These are phyloP conservation scores for Pilasporangium apinafurcum DNA, from an alignment of 352 stramenopile genomes.

Conservation along the genomic window DNA sequence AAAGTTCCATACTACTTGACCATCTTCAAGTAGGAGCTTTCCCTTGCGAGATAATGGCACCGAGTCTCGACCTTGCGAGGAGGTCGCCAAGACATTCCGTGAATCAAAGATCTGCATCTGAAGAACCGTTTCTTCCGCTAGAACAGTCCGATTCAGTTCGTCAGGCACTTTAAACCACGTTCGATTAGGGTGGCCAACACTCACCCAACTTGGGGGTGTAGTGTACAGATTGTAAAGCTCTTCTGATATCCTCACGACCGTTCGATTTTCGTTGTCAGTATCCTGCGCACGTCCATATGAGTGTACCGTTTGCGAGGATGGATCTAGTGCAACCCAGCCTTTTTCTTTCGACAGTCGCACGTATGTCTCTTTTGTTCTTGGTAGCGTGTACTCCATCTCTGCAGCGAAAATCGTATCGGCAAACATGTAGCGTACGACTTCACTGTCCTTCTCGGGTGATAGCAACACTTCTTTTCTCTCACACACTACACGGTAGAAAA, in stretches of 20 bases:
- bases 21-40: constrained; percentile 35
- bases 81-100: constrained; percentile 63
- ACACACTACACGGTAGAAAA: constrained; percentile 69
- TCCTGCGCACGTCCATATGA: constrained; percentile 14
- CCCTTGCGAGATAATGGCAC: constrained; percentile 61
- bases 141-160: constrained; percentile 46
- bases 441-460: constrained; percentile 59
- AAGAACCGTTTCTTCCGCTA: constrained; percentile 65
- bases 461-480: constrained; percentile 71
- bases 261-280: constrained; percentile 9
- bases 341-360: constrained; percentile 73
- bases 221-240: constrained; percentile 74
- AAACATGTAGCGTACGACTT: constrained; percentile 61
- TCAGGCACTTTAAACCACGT: constrained; percentile 84
- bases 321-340: constrained; percentile 64
- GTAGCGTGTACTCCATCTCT: constrained; percentile 80
- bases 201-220: constrained; percentile 75
- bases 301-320: constrained; percentile 3
- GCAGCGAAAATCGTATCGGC: constrained; percentile 63
- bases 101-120: constrained; percentile 70
- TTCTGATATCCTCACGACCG: constrained; percentile 62
- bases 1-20: constrained; percentile 46
- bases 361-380: constrained; percentile 64
- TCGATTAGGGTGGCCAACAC: constrained; percentile 66
- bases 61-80: constrained; percentile 61